Evolutionary conservation across 306 rosid genomes (phyloP), one percentile per base, ranked within the genome.

Genomic region (Astragalus glycyphyllos): DNA sequence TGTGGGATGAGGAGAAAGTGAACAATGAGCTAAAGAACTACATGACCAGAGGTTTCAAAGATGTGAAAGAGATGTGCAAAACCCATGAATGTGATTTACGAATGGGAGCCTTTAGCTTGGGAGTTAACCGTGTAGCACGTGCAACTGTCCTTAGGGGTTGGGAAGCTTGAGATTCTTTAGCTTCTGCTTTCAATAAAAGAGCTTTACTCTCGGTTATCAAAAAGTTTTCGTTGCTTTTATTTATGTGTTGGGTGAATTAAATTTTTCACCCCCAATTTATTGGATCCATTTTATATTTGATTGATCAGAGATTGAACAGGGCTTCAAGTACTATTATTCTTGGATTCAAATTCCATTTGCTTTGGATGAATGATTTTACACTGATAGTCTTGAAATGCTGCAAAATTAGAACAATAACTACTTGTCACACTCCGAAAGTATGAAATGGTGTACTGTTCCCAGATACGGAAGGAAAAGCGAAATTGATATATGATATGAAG

Each of bases 61-160:
- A 88, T 80, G 88, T 94, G 58, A 94, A 89, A 84, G 87, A 87
- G 6, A 94, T 90, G 96, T 94, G 98, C 84, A 79, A 79, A 68
- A 81, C 92, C 1, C 90, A 90, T 58, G 79, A 77, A 1, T 94
- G 98, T 38, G 92, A 89, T 60, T 89, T 90, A 65, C 88, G 97
- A 8, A 94, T 94, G 98, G 98, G 98, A 55, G 98, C 97, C 47
- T 94, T 94, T 77, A 90, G 90, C 34, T 84, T 90, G 0, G 98
- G 85, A 16, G 96, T 90, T 56, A 87, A 86, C 61, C 94, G 98
- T 37, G 98, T 94, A 4, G 96, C 98, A 10, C 51, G 97, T 20
- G 96, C 98, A 9, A 87, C 98, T 7, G 78, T 86, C 44, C 95
- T 94, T 29, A 84, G 98, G 71, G 98, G 98, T 1, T 94, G 98